Base-by-base conservation (phyloP, 805 yeast genomes). In the Starmera amethionina region DNA sequence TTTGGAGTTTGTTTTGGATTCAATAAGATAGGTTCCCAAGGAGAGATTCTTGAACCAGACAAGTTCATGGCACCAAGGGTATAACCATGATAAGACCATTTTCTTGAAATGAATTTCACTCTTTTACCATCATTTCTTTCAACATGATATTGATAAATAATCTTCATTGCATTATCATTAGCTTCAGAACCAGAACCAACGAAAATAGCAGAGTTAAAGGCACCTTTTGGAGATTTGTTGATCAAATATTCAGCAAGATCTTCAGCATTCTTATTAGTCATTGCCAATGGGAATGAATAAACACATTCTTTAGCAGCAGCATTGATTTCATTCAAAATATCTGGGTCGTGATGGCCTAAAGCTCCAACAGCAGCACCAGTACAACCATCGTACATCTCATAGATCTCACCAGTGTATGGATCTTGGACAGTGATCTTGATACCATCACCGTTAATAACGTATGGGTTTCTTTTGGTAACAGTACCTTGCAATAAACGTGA, bases 131-230 rank as follows among this genome's bases (percentile, higher is more conserved):
- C 67, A 30, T 70, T 69, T 19, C 55, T 62, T 51, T 70, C 75
- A 37, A 63, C 48, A 45, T 59, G 65, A 48, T 70, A 70, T 51
- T 70, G 75, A 47, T 63, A 60, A 27, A 75, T 73, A 44, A 79
- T 73, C 57, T 77, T 78, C 53, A 79, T 49, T 5, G 82, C 81
- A 34, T 77, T 79, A 54, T 79, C 85, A 53, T 75, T 78, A 30
- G 82, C 75, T 56, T 78, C 85, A 27, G 82, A 66, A n/a, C 87
- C 87, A 8, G 81, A 72, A 46, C 77, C 73, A 42, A 73, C 68
- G 59, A 80, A 65, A 36, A 65, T 43, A 12, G 68, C 72, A 22
- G 68, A 59, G 4, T 57, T 47, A 43, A 66, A 67, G 8, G 60
- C 66, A 34, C 57, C 62, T 33, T 59, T 48, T 40, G 69, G 68